Percentiles rank a stretch among this genome's conserved stretches.
These are phyloP conservation scores for Podospora anserina DNA, from an alignment of 495 filamentous ascomycete species.

Conservation along the genomic window DNA sequence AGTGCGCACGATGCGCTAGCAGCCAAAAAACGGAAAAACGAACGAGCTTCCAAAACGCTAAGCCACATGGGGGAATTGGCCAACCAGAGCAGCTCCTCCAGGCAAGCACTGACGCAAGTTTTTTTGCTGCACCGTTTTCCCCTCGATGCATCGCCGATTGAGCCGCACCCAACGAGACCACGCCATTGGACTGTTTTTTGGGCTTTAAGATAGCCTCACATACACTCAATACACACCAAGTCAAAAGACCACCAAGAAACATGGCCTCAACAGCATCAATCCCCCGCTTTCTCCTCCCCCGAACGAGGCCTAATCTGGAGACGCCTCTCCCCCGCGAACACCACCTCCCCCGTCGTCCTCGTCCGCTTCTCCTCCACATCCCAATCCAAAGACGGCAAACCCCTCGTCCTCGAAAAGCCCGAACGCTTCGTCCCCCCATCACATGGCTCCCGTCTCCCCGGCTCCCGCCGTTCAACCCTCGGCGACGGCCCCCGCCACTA, in stretches of 20 bases:
- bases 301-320: conserved; percentile 48
- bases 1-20: background rate
- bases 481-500: conserved; percentile 52
- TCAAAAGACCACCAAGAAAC: conserved; percentile 33
- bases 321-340: conserved; percentile 13
- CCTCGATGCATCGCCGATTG: conserved; percentile 16
- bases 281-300: conserved; percentile 54
- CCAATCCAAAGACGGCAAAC: conserved; percentile 8
- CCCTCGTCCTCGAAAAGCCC: conserved; percentile 69
- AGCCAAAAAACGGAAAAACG: background rate
- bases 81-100: conserved; percentile 3
- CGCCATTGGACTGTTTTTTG: background rate
- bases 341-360: conserved; percentile 9
- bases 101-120: conserved; percentile 14
- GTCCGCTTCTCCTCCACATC: conserved; percentile 18
- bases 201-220: background rate
- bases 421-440: conserved; percentile 83
- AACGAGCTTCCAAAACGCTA: conserved; percentile 6
- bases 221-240: background rate
- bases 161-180: conserved; percentile 17
- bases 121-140: conserved; percentile 15
- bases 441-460: conserved; percentile 61
- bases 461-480: conserved; percentile 30
- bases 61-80: conserved; percentile 9
- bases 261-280: conserved; percentile 40